phyloP scores from a whole-genome alignment of 768 basidiomycete genomes.

The Dioszegia crocea region DNA sequence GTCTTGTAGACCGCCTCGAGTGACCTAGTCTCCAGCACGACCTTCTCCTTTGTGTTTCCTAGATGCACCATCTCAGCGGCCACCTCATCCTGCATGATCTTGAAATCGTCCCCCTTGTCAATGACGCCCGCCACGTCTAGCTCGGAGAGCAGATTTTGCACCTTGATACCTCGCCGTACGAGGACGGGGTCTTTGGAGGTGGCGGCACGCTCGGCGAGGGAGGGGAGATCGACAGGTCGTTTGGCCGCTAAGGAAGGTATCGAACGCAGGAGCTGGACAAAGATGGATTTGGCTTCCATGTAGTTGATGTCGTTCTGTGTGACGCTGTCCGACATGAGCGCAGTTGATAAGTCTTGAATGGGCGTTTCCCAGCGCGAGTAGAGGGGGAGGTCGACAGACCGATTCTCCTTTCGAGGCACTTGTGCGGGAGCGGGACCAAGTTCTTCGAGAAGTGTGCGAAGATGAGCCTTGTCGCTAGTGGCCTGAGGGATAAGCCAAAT shows the following conservation, averaged over 20 bases:
- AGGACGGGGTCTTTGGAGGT: conserved; percentile 95
- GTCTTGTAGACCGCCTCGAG: conserved; percentile 98
- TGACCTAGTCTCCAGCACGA: conserved; percentile 81
- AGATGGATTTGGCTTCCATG: conserved; percentile 99
- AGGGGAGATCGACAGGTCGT: conserved; percentile 80
- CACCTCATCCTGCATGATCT: conserved; percentile 96
- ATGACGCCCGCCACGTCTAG: conserved; percentile 85
- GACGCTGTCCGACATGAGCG: conserved; percentile 82
- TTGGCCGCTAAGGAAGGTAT: conserved; percentile 78
- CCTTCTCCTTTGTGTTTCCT: conserved; percentile 94
- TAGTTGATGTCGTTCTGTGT: conserved; percentile 98
- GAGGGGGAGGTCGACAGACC: conserved; percentile 81
- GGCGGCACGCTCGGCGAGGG: conserved; percentile 88
- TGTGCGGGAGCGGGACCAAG: conserved; percentile 88
- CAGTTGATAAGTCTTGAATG: conserved; percentile 93
- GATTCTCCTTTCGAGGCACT: conserved; percentile 96
- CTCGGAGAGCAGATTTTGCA: conserved; percentile 97
- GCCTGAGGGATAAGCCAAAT: conserved; percentile 57
- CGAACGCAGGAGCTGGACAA: conserved; percentile 94
- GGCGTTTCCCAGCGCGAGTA: conserved; percentile 99
- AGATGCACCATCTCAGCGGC: conserved; percentile 90
- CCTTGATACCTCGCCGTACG: conserved; percentile 96
- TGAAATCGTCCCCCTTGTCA: conserved; percentile 75
- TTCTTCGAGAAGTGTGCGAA: conserved; percentile 93
- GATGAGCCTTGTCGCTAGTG: conserved; percentile 93